A percentile compares a stretch with the other conserved stretches of the same genome.
phyloP scores from a whole-genome alignment of 1,284 basidiomycete species.

The Ceratobasidium sp. region DNA sequence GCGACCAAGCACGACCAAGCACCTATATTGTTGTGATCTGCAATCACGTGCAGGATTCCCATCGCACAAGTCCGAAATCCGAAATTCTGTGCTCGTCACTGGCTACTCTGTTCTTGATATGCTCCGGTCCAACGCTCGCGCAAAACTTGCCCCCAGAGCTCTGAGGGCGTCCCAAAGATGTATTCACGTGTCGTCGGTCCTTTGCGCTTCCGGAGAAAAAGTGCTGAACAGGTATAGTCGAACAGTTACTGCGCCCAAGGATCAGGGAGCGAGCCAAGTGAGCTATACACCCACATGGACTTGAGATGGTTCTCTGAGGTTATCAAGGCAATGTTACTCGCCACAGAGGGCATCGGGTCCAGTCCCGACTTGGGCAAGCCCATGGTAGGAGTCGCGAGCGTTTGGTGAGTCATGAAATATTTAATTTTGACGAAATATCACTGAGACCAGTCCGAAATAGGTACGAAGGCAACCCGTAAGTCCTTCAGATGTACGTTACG shows the following conservation, averaged over 20 bases:
- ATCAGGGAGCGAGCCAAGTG: slow-evolving; percentile 93
- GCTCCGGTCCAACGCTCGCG: slow-evolving; percentile 24
- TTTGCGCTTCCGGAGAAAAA: neutral
- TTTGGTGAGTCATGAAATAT: slow-evolving; percentile 73
- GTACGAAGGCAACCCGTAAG: slow-evolving; percentile 91
- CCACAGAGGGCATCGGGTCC: slow-evolving; percentile 84
- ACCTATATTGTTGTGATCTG: neutral
- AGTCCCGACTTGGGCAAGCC: slow-evolving; percentile 90
- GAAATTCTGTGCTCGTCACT: slow-evolving; percentile 36
- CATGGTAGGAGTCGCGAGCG: slow-evolving; percentile 94
- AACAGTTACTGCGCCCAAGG: slow-evolving; percentile 86
- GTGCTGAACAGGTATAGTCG: slow-evolving; percentile 85
- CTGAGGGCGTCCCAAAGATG: slow-evolving; percentile 6
- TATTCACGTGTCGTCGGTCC: slow-evolving; percentile 16
- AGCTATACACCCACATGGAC: slow-evolving; percentile 44
- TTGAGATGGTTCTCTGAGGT: neutral
- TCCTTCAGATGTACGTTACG: slow-evolving; percentile 37
- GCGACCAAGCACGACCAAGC: neutral
- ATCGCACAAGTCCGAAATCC: slow-evolving; percentile 18
- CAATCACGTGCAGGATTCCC: slow-evolving; percentile 21
- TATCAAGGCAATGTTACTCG: slow-evolving; percentile 92
- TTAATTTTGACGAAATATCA: slow-evolving; percentile 19
- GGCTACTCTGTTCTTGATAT: slow-evolving; percentile 10
- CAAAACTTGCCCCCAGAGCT: slow-evolving; percentile 9
- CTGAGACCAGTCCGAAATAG: slow-evolving; percentile 57